phyloP scores from a whole-genome alignment of 345 rosid genomes.

The Eucalyptus melliodora region DNA sequence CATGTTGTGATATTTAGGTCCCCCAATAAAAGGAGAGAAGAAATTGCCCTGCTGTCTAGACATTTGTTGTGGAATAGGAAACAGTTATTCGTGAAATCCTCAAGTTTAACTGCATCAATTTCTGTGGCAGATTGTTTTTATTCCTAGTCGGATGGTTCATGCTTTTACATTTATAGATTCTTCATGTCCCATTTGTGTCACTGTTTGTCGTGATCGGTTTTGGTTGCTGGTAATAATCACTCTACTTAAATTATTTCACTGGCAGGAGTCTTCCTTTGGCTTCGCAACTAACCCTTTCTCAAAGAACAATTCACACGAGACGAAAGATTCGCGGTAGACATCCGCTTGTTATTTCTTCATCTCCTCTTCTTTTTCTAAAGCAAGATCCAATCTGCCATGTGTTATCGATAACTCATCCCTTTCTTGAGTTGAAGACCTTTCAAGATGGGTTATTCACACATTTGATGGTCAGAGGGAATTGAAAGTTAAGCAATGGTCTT shows the following conservation, averaged over 20 bases:
- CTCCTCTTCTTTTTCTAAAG: no score
- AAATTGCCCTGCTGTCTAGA: not conserved
- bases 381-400: no score
- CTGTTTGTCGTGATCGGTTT: not conserved
- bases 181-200: not conserved
- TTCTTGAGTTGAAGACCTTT: no score
- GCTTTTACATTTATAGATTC: not conserved
- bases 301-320: not conserved
- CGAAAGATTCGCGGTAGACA: not conserved
- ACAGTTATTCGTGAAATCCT: not conserved
- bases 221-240: not conserved
- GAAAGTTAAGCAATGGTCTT: no score
- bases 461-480: no score
- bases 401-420: no score
- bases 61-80: not conserved
- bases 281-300: not conserved
- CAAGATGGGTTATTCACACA: no score
- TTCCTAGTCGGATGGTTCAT: not conserved
- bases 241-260: not conserved
- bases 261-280: no score
- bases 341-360: not conserved
- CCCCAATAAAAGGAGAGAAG: not conserved
- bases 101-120: not conserved
- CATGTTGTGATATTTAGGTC: not conserved
- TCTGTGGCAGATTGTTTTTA: not conserved